Evolutionary conservation across 306 rosid species (phyloP), one percentile per base, ranked within the genome.

Genomic region (Inga laurina): DNA sequence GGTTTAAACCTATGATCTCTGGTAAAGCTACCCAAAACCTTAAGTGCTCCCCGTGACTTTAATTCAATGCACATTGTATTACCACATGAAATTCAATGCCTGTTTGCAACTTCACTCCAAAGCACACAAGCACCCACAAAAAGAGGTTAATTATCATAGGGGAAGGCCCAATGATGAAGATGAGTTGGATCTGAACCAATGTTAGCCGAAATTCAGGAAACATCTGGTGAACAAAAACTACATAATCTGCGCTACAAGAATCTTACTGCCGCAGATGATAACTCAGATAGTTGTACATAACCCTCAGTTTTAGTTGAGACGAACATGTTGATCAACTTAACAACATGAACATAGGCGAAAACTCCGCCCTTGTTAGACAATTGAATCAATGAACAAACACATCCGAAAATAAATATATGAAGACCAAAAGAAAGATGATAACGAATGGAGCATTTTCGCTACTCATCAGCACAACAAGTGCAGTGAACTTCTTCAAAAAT

Each of bases 151-250:
- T 57, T 57, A 57, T 76, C 12, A 34, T 8, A 6, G 45, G 65
- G 30, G 44, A 22, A 59, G 27, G 19, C 62, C 49, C 54, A 15
- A 49, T 48, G 30, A 61, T 1, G 37, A 41, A 77, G 22, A 34
- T 51, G 10, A 72, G 12, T 51, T 11, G 62, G 77, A 86, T 80
- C 77, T 22, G 64, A 76, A 87, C 13, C n/a, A 74, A 54, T 48
- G 21, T 43, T 54, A 44, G 79, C 76, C 65, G 3, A 18, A 64
- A 82, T 79, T 80, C 75, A 35, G 21, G 32, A 75, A 54, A 30
- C 62, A 46, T 8, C 44, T 2, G 37, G 41, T 49, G 15, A 21
- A 18, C 24, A 46, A 13, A 44, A 44, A 11, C 19, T 12, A 12
- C 37, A 72, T 22, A 22, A 11, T 37, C 37, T n/a, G 21, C 19